A percentile compares a stretch with the other conserved stretches of the same genome.
phyloP scores from a whole-genome alignment of 352 stramenopile genomes.

The Pilasporangium apinafurcum region DNA sequence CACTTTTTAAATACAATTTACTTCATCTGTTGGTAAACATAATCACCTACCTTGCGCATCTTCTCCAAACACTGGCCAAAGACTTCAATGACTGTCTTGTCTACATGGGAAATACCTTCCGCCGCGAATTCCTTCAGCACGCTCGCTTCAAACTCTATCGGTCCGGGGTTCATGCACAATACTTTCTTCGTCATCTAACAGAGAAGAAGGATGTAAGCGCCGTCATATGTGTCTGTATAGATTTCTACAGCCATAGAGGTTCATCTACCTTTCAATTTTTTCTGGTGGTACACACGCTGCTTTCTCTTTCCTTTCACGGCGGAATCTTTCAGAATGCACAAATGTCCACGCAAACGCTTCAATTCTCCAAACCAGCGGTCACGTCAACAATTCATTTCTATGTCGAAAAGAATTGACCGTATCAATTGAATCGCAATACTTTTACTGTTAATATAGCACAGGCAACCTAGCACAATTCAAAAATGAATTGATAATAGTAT shows the following conservation, averaged over 20 bases:
- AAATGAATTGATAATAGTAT: neutral
- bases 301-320: no score
- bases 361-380: neutral
- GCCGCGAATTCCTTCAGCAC: slow-evolving; percentile 66
- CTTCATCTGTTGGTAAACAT: neutral
- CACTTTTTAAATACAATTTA: no score
- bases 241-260: no score
- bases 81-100: slow-evolving; percentile 69
- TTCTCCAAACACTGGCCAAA: slow-evolving; percentile 77
- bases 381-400: neutral
- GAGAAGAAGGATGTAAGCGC: no score
- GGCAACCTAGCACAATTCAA: no score
- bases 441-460: no score
- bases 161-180: slow-evolving; percentile 79
- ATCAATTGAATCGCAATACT: neutral
- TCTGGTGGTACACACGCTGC: no score
- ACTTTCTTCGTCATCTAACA: slow-evolving; percentile 63
- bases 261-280: no score
- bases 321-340: no score
- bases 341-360: no score
- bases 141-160: slow-evolving; percentile 73
- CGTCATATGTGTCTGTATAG: no score
- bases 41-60: slow-evolving; percentile 45
- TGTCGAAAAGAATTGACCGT: neutral
- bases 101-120: slow-evolving; percentile 75